Conservation (phyloP, 31 red algal genomes). For the Bonnemaisonia californica region DNA sequence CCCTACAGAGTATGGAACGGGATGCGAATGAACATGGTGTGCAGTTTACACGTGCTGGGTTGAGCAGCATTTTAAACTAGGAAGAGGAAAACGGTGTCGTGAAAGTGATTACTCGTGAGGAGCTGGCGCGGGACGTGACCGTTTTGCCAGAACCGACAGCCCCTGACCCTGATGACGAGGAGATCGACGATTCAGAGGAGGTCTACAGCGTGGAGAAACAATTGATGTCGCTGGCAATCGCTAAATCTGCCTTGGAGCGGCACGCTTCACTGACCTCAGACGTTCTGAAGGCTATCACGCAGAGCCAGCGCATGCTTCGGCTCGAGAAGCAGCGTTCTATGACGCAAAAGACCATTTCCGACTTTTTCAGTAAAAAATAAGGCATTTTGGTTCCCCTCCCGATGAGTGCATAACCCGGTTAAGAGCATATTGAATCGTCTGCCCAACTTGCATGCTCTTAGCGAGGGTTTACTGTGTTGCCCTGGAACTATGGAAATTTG, state of each 20-base stretch:
- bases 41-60: constrained; percentile 19
- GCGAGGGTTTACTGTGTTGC: too few species aligned
- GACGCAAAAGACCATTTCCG: too few species aligned
- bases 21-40: constrained; percentile 17
- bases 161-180: constrained; percentile 17
- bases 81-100: constrained; percentile 18
- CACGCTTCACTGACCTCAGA: constrained; percentile 7
- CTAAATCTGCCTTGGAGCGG: not conserved
- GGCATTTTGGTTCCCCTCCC: too few species aligned
- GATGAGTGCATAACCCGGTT: too few species aligned
- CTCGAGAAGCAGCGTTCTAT: too few species aligned
- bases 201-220: constrained; percentile 34
- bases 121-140: not conserved
- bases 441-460: too few species aligned
- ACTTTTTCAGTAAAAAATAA: too few species aligned
- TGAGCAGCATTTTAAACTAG: constrained; percentile 19
- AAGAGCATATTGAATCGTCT: too few species aligned
- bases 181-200: constrained; percentile 2
- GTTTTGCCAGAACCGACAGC: constrained; percentile 8
- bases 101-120: constrained; percentile 30
- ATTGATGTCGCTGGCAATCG: not conserved
- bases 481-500: too few species aligned
- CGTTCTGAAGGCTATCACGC: constrained; percentile 9
- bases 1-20: constrained; percentile 5
- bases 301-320: constrained; percentile 2